A percentile compares a stretch with the other conserved stretches of the same genome.
phyloP scores from a whole-genome alignment of 768 basidiomycete genomes.

The Scleroderma citrinum region DNA sequence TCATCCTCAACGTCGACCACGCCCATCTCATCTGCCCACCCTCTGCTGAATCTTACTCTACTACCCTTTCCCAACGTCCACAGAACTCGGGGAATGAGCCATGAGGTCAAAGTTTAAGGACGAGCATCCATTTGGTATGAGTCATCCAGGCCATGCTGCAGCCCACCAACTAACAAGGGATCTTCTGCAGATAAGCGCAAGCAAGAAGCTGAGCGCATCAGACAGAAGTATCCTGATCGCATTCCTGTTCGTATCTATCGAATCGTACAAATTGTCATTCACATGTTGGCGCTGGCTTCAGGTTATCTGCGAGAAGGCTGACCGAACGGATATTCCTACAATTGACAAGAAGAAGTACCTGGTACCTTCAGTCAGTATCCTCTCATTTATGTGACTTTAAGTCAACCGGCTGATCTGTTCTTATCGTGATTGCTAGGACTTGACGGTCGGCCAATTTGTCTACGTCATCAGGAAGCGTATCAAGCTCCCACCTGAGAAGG shows the following conservation, averaged over 20 bases:
- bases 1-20: constrained; percentile 23
- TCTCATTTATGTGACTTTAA: constrained; percentile 11
- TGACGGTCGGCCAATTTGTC: constrained; percentile 97
- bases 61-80: constrained; percentile 4
- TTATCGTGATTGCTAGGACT: constrained; percentile 49
- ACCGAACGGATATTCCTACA: constrained; percentile 95
- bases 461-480: constrained; percentile 99
- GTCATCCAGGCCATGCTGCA: constrained; percentile 21
- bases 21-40: constrained; percentile 8
- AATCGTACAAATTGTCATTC: constrained; percentile 6
- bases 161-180: constrained; percentile 28
- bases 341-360: constrained; percentile 99
- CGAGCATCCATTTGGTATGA: constrained; percentile 92
- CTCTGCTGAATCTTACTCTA: constrained; percentile 2
- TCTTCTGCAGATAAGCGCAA: constrained; percentile 86
- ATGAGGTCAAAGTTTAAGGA: constrained; percentile 99
- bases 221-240: constrained; percentile 98
- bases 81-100: constrained; percentile 17
- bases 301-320: constrained; percentile 99
- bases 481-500: constrained; percentile 99
- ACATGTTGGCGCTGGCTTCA: constrained; percentile 27
- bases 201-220: constrained; percentile 96
- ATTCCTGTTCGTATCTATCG: constrained; percentile 68
- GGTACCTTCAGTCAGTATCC: constrained; percentile 79
- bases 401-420: constrained; percentile 21